Conservation (phyloP, 768 basidiomycete genomes). For the Termitomyces sp. region DNA sequence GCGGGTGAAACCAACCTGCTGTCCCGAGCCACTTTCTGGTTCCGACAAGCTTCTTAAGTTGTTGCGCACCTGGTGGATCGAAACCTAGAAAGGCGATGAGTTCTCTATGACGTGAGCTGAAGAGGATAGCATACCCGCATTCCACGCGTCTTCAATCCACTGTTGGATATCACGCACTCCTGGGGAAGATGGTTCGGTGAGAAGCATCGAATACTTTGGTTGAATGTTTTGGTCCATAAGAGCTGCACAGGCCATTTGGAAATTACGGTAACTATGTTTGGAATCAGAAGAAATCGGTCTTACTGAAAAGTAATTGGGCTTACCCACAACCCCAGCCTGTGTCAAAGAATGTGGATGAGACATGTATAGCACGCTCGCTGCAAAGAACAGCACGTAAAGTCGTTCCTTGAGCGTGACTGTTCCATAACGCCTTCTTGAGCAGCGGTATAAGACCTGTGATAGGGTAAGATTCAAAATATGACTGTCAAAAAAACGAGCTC, state of each 20-base stretch:
- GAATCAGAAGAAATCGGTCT: not conserved
- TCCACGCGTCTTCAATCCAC: conserved; percentile 85
- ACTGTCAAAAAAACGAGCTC: not conserved
- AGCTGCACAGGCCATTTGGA: conserved; percentile 70
- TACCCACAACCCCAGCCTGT: conserved; percentile 71
- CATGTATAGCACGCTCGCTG: conserved; percentile 55
- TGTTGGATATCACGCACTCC: conserved; percentile 70
- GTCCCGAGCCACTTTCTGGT: conserved; percentile 82
- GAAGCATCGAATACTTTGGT: conserved; percentile 55
- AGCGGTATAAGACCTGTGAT: conserved; percentile 59
- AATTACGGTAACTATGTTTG: conserved; percentile 69
- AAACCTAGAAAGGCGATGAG: conserved; percentile 43
- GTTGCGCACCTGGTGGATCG: conserved; percentile 62
- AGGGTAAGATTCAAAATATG: not conserved
- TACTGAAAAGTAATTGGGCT: not conserved
- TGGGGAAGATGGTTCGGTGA: conserved; percentile 57
- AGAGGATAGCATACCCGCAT: conserved; percentile 37
- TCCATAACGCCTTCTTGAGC: conserved; percentile 51
- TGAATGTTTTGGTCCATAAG: conserved; percentile 66
- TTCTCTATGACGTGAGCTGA: not conserved
- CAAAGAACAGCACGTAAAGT: conserved; percentile 63
- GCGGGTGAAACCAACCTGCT: conserved; percentile 43
- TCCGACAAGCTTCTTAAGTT: conserved; percentile 53
- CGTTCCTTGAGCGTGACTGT: conserved; percentile 44
- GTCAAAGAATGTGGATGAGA: conserved; percentile 59